Evolutionary conservation across 2,329 filamentous ascomycete species (phyloP), one percentile per base, ranked within the genome.

Genomic region (Stemphylium vesicarium): DNA sequence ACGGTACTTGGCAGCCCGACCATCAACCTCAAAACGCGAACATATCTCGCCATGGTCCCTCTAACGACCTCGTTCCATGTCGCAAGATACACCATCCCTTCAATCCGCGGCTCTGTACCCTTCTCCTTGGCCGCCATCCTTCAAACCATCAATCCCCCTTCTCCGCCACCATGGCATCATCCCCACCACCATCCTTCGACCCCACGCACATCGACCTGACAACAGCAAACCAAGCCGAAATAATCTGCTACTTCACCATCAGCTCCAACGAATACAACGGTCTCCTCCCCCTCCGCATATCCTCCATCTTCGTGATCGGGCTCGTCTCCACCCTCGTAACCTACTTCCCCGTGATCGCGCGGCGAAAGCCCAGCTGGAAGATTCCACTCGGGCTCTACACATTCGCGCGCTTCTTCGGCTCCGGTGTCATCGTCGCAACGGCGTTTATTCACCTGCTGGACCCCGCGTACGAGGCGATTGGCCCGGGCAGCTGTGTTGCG

Each of bases 301-400:
- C 50, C 2, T 48, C 50, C 31, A 49, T 53, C 16, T 53, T 53
- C 31, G 50, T 53, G 4, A 49, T 53, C 10, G 50, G 50, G 37
- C 15, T 53, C 8, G 37, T 41, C 10, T 53, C 43, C 1, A 53
- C 43, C 5, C 10, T 37, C 10, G 37, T 32, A 15, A 48, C 50
- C 4, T 53, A 24, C 50, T 53, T 53, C 16, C 50, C 50, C 9
- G 43, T 53, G 3, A 26, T 49, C 6, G 43, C 50, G 12, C 36
- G 43, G 6, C 16, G 33, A 35, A 49, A 37, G 18, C 31, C 50
- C 4, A 15, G 15, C n/a, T 53, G 50, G 43, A 53, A 42, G 4
- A 53, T 53, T 3, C 42, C 43, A 3, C n/a, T 41, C 7, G 43
- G 50, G 3, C 36, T 48, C 4, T 48, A 53, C 31, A 53, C 50